Percentiles rank a stretch among this genome's conserved stretches.
Evolutionary conservation across 2,329 filamentous ascomycete species (phyloP).

Genomic region (Fusarium proliferatum): DNA sequence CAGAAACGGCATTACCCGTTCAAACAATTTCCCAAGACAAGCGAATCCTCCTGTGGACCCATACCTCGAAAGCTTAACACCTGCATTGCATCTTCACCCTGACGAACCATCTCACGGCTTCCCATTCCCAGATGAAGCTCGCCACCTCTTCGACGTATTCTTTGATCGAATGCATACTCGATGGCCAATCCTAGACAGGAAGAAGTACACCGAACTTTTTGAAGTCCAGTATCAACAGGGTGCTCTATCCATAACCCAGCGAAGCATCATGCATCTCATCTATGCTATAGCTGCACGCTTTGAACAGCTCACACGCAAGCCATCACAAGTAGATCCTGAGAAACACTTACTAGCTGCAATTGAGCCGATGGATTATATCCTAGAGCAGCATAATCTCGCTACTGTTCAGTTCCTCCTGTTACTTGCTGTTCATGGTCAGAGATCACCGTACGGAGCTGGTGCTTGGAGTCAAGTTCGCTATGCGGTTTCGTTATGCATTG

Average conservation of each 20-base stretch:
- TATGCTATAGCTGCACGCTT: background rate
- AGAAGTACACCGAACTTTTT: background rate
- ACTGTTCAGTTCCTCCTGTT: background rate
- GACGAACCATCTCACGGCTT: background rate
- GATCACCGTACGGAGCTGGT: background rate
- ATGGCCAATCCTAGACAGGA: background rate
- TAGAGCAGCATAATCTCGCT: background rate
- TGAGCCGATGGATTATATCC: background rate
- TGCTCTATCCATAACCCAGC: background rate
- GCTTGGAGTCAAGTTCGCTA: background rate
- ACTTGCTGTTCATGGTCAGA: background rate
- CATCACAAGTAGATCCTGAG: background rate
- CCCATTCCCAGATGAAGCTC: background rate
- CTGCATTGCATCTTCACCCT: background rate
- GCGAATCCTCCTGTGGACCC: background rate
- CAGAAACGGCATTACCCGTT: background rate
- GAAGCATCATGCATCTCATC: background rate
- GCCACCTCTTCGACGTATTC: background rate
- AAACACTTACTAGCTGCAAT: background rate
- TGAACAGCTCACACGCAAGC: background rate
- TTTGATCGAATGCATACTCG: background rate
- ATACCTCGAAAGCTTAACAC: background rate
- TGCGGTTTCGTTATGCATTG: background rate
- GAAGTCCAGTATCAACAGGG: background rate
- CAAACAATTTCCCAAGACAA: background rate